Evolutionary conservation across 2,329 filamentous ascomycete species (phyloP).

Genomic region (Colletotrichum limetticola): DNA sequence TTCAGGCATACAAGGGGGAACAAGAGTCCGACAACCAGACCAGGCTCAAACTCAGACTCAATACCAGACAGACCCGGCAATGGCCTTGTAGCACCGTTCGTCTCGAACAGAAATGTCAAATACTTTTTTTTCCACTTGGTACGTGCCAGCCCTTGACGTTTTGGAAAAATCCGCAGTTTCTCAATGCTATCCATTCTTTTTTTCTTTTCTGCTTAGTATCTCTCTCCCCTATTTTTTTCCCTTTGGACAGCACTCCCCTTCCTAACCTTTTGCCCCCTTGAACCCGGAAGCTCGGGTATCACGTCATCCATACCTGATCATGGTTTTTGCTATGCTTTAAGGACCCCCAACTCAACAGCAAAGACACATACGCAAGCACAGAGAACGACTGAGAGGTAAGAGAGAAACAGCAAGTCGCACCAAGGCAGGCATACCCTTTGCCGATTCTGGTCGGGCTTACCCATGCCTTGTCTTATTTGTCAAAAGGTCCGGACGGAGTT

Average conservation of each 20-base stretch:
- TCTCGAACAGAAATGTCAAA: slow-evolving; percentile 25
- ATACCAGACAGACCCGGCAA: background rate
- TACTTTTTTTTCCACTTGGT: background rate
- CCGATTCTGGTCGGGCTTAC: background rate
- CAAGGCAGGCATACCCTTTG: background rate
- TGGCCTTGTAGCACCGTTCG: slow-evolving; percentile 21
- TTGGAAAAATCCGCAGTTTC: slow-evolving; percentile 8
- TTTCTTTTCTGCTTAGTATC: background rate
- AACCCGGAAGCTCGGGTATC: slow-evolving; percentile 27
- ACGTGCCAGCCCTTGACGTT: slow-evolving; percentile 3
- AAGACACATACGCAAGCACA: no score
- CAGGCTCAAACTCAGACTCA: background rate
- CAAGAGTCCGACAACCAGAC: no score
- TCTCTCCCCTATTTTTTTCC: no score
- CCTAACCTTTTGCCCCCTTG: background rate
- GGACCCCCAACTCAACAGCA: background rate
- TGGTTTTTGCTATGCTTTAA: background rate
- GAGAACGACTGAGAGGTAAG: background rate
- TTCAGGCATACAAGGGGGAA: slow-evolving; percentile 6
- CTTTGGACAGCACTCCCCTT: background rate
- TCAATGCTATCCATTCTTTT: background rate
- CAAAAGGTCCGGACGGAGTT: background rate
- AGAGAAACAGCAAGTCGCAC: background rate
- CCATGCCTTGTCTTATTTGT: background rate
- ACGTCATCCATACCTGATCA: slow-evolving; percentile 15